These are phyloP conservation scores for Trichothecium roseum DNA, from an alignment of 2,329 filamentous ascomycete species.

Conservation along the genomic window DNA sequence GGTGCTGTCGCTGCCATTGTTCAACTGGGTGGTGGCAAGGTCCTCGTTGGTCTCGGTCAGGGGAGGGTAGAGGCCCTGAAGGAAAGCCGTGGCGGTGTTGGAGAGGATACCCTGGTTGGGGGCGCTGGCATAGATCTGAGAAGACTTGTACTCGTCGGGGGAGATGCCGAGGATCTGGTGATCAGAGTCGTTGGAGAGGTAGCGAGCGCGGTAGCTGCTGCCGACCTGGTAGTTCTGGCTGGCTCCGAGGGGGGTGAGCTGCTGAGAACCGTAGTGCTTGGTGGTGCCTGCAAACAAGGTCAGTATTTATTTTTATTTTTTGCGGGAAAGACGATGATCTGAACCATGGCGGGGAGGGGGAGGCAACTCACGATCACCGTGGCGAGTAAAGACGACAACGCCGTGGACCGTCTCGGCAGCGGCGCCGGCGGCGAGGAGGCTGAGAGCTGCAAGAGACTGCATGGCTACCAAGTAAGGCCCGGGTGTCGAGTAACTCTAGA, in stretches of 20 bases:
- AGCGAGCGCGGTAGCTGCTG: constrained; percentile 11
- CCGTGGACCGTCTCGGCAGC: constrained; percentile 21
- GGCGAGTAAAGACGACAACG: constrained; percentile 21
- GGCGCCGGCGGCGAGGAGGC: constrained; percentile 8
- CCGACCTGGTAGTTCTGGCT: constrained; percentile 19
- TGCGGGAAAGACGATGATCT: no score
- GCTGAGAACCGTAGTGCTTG: constrained; percentile 21
- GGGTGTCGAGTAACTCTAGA: no score
- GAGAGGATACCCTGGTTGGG: constrained; percentile 20
- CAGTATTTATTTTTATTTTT: no score
- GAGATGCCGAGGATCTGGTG: constrained; percentile 21
- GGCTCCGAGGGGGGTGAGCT: constrained; percentile 22
- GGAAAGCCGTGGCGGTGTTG: constrained; percentile 23
- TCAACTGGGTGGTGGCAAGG: constrained; percentile 16
- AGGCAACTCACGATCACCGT: constrained; percentile 23
- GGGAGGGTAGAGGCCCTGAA: constrained; percentile 24
- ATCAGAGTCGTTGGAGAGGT: constrained; percentile 14
- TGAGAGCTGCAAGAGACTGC: constrained; percentile 3
- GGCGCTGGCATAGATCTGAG: constrained; percentile 21
- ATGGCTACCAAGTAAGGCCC: not conserved
- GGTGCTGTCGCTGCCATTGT: constrained; percentile 17
- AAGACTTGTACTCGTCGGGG: constrained; percentile 17
- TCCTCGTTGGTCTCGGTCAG: constrained; percentile 14
- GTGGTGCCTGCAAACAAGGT: constrained; percentile 16
- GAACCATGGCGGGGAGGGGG: no score